Evolutionary conservation across 306 rosid species (phyloP), one percentile per base, ranked within the genome.

Genomic region (Cicer cuneatum): DNA sequence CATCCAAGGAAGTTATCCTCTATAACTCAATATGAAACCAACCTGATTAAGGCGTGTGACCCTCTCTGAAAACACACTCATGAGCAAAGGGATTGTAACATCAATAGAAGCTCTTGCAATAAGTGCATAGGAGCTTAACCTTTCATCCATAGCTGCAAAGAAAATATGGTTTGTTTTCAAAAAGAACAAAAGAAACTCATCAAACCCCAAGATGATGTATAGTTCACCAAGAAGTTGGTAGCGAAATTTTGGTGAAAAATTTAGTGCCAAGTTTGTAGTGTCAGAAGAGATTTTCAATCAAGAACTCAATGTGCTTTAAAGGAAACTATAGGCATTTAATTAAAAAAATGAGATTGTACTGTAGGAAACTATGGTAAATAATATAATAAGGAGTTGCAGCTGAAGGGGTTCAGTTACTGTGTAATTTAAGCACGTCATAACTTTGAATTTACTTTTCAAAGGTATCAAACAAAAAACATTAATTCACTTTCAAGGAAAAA

Each of bases 101-200:
- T 89, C 90, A 80, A 86, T 75, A 46, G 96, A 84, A 80, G 92
- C 89, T 87, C 98, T 88, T 0, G 96, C 98, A 75, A 93, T 91
- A 48, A 93, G 94, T 58, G 97, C 96, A 86, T 93, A 93, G 15
- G 96, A 92, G 88, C 90, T 83, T 83, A 93, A 54, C 66, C 98
- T 87, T 87, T 93, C 98, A 82, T 93, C 97, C 97, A 93, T 90
- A 78, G 98, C 98, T 93, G 91, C 86, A 80, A 84, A 76, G 41
- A 77, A 46, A 76, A 76, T 61, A 73, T 47, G 71, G 39, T 62
- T 57, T 11, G 38, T 8, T 51, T 16, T 48, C 38, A 41, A 64
- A 18, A 45, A 67, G 14, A 57, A 39, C 3, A 57, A 80, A 59
- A 53, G 3, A 82, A 78, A 71, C 33, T 69, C 67, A 79, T 59